phyloP scores from a whole-genome alignment of 345 rosid species.

The Bretschneidera sinensis region DNA sequence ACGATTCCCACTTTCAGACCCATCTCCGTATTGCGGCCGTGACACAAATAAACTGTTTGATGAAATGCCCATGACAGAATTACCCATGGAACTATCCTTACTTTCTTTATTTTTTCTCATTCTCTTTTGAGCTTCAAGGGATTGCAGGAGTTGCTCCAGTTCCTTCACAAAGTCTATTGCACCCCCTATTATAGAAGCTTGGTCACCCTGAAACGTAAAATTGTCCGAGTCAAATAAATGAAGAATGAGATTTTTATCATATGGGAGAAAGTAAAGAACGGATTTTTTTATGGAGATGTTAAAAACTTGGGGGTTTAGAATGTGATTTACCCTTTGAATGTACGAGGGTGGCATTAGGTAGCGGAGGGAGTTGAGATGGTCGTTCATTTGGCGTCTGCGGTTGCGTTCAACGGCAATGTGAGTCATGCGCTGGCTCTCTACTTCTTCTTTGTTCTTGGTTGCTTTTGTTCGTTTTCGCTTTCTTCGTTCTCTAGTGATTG shows the following conservation, averaged over 20 bases:
- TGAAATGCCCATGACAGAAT: constrained; percentile 19
- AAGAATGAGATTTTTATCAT: no score
- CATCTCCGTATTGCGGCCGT: no score
- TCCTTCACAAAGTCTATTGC: constrained; percentile 85
- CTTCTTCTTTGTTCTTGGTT: constrained; percentile 62
- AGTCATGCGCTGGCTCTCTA: constrained; percentile 80
- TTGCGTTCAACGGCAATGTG: constrained; percentile 84
- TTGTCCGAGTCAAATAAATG: no score
- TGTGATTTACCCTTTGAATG: constrained; percentile 52
- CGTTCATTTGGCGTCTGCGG: constrained; percentile 83
- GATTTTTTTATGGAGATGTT: not conserved
- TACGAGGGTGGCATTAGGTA: constrained; percentile 62
- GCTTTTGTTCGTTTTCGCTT: constrained; percentile 60
- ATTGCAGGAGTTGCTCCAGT: constrained; percentile 62
- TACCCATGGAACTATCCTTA: constrained; percentile 13
- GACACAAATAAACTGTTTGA: constrained; percentile 10
- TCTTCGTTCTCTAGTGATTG: constrained; percentile 36
- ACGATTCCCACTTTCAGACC: no score
- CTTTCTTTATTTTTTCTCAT: constrained; percentile 27
- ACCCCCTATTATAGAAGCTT: constrained; percentile 77
- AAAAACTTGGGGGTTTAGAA: not conserved
- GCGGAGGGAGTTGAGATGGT: constrained; percentile 65
- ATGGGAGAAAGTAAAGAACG: not conserved
- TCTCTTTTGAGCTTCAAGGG: constrained; percentile 52
- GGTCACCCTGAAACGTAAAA: constrained; percentile 72